Percentiles rank a stretch among this genome's conserved stretches.
phyloP scores from a whole-genome alignment of 2,329 filamentous ascomycete species.

The Whalleya microplaca region DNA sequence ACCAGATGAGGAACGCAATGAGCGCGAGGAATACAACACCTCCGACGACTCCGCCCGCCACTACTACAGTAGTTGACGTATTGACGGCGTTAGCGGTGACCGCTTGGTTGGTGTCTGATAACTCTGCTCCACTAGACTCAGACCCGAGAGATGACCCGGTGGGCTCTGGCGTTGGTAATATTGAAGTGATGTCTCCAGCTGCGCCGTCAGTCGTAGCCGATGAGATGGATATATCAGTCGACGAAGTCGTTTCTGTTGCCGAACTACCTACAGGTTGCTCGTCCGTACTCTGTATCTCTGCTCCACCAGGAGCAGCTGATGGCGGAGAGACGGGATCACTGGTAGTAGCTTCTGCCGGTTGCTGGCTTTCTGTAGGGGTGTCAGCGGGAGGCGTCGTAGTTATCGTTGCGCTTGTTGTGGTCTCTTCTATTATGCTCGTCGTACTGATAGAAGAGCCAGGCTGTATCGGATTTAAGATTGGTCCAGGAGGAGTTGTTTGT shows the following conservation, averaged over 20 bases:
- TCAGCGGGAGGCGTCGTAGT: conserved; percentile 3
- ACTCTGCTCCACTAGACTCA: conserved; percentile 19
- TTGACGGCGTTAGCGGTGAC: conserved; percentile 32
- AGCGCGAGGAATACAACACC: conserved; percentile 51
- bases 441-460: conserved; percentile 42
- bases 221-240: conserved; percentile 1
- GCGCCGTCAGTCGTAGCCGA: conserved; percentile 1
- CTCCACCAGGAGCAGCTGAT: conserved; percentile 15
- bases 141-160: conserved; percentile 22
- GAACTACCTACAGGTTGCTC: conserved; percentile 12
- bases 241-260: conserved; percentile 19
- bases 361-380: background rate
- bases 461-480: background rate
- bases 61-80: conserved; percentile 44
- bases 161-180: conserved; percentile 4
- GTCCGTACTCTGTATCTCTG: conserved; percentile 11
- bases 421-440: conserved; percentile 35
- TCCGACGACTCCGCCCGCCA: conserved; percentile 57
- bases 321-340: conserved; percentile 2
- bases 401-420: conserved; percentile 11
- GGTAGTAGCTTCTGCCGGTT: background rate
- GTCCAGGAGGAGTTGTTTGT: conserved; percentile 1
- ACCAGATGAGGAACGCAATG: conserved; percentile 54
- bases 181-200: conserved; percentile 2
- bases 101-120: conserved; percentile 23